phyloP scores from a whole-genome alignment of 805 yeast species.

The Scheffersomyces coipomensis region DNA sequence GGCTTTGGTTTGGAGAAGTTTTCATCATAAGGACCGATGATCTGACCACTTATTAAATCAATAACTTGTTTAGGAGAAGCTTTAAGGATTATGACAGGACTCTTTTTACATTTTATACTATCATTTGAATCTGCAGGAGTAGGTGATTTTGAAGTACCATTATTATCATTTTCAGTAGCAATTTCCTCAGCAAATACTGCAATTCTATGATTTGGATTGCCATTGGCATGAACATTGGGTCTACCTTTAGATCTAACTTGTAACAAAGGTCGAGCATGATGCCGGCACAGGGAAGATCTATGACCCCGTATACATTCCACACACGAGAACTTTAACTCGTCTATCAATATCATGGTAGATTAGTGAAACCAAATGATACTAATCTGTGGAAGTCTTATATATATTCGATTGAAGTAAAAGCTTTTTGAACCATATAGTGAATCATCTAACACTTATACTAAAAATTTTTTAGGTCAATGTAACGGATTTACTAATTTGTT shows the following conservation, averaged over 20 bases:
- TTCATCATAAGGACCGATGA: constrained; percentile 38
- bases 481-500: no score
- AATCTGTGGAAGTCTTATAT: no score
- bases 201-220: constrained; percentile 50
- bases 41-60: constrained; percentile 34
- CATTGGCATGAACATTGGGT: constrained; percentile 59
- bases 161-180: constrained; percentile 2
- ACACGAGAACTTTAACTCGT: constrained; percentile 80
- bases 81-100: constrained; percentile 32
- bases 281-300: constrained; percentile 83
- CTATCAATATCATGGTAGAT: constrained; percentile 67
- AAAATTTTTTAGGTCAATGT: no score
- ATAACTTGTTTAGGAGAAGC: constrained; percentile 40
- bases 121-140: neutral
- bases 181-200: constrained; percentile 56
- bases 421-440: no score
- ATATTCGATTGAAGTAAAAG: no score
- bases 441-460: no score
- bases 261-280: constrained; percentile 73
- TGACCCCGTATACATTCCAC: constrained; percentile 90
- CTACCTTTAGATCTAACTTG: constrained; percentile 91
- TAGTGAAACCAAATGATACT: no score
- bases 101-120: constrained; percentile 10
- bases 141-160: neutral
- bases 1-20: constrained; percentile 6